Evolutionary conservation across 345 rosid species (phyloP), one percentile per base, ranked within the genome.

Genomic region (Gossypium turneri): DNA sequence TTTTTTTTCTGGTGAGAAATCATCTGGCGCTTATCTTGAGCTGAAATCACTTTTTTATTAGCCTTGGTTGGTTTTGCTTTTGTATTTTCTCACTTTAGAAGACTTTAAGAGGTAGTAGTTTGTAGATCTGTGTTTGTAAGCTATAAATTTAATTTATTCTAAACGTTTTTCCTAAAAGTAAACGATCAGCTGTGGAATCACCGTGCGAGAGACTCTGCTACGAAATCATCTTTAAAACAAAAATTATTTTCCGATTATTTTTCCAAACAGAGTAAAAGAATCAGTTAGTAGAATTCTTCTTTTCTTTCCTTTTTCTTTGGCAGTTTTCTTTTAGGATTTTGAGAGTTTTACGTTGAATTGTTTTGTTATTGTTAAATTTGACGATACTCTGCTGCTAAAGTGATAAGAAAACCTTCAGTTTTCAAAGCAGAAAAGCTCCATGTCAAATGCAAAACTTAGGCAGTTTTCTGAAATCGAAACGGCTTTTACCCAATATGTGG

Each of bases 81-180:
- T 52, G 3, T 22, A 60, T 76, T 44, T 71, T 25, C 15, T 22
- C 10, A 10, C 3, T 13, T 10, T 13, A 70, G 24, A 57, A 34
- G 7, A 34, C 5, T 53, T 55, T 64, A 47, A 11, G 55, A 0
- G 58, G 29, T 64, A 19, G 7, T 38, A 17, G 34, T 25, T 57
- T 25, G 17, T 64, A 50, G 82, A 79, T 75, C 79, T 67, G 79
- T 71, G 79, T 12, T 24, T 29, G 13, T 25, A 25, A 41, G 69
- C 7, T 59, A 1, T 5, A 48, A 24, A 48, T 59, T 73, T 73
- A 9, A 24, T 61, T 59, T 25, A 24, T 25, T 44, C 24, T 16
- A 27, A 9, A 10, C 4, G 2, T 9, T 17, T 51, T 70, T 70
- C 20, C 9, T 24, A 47, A 51, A 16, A 70, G 5, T 3, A 57